Evolutionary conservation across 176 grass and related monocot genomes (phyloP).

Genomic region (Oryza coarctata): DNA sequence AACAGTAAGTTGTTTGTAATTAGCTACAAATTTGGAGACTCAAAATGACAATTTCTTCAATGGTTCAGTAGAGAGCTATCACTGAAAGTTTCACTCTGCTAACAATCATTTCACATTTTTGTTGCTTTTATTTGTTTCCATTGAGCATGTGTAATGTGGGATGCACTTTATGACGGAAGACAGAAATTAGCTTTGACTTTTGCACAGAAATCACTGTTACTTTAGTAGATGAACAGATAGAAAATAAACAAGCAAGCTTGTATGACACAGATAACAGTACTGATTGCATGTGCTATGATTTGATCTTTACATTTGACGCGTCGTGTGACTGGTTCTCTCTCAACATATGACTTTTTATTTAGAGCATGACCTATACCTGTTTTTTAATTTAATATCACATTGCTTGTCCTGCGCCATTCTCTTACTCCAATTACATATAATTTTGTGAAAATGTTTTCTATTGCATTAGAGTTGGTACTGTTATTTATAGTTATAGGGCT

Average conservation of each 20-base stretch:
- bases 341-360: background rate
- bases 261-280: background rate
- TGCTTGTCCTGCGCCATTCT: background rate
- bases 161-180: background rate
- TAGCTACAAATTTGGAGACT: conserved; percentile 7
- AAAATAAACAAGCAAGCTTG: background rate
- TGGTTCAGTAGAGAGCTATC: background rate
- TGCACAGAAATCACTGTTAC: background rate
- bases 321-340: background rate
- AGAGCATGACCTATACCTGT: background rate
- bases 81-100: background rate
- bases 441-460: background rate
- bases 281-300: background rate
- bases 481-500: background rate
- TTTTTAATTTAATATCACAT: background rate
- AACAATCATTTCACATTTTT: background rate
- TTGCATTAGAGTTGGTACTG: background rate
- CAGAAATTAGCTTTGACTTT: background rate
- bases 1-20: conserved; percentile 26
- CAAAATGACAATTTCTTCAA: conserved; percentile 12
- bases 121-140: background rate
- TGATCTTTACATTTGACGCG: background rate
- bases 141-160: background rate
- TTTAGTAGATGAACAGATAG: background rate
- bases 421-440: background rate